These are phyloP conservation scores for Musa schizocarpa DNA, from an alignment of 176 grass and related monocot species.

Conservation along the genomic window DNA sequence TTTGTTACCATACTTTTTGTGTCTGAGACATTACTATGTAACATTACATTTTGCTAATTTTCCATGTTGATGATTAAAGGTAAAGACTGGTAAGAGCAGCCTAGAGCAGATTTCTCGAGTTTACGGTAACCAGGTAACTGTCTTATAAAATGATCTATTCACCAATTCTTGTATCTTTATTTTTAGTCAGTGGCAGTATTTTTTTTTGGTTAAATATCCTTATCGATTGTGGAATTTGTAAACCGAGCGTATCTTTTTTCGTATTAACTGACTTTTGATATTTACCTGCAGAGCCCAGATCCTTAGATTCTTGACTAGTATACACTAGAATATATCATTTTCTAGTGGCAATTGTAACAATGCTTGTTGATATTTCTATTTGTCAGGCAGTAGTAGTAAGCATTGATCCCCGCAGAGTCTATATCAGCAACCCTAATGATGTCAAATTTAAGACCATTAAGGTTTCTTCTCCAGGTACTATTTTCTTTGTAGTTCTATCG, in stretches of 20 bases:
- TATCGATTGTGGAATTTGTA: no score
- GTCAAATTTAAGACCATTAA: constrained; percentile 73
- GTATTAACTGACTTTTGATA: no score
- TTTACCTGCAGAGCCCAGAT: no score
- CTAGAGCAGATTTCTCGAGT: constrained; percentile 93
- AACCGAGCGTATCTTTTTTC: no score
- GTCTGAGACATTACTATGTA: neutral
- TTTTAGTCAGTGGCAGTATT: neutral
- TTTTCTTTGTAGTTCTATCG: neutral
- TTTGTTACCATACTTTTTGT: no score
- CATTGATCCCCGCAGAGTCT: constrained; percentile 84
- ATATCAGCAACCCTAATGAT: constrained; percentile 71
- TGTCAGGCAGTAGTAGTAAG: constrained; percentile 94
- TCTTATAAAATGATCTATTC: neutral
- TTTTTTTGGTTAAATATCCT: no score
- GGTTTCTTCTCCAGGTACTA: constrained; percentile 60
- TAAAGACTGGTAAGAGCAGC: constrained; percentile 83
- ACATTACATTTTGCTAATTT: constrained; percentile 6
- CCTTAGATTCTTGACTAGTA: neutral
- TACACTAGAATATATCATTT: neutral
- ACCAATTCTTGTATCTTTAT: neutral
- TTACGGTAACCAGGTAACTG: constrained; percentile 86
- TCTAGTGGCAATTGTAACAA: constrained; percentile 1
- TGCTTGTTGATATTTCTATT: constrained; percentile 16
- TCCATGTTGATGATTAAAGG: constrained; percentile 37